Evolutionary conservation across 1,284 basidiomycete species (phyloP).

Genomic region (Termitomyces sp.): DNA sequence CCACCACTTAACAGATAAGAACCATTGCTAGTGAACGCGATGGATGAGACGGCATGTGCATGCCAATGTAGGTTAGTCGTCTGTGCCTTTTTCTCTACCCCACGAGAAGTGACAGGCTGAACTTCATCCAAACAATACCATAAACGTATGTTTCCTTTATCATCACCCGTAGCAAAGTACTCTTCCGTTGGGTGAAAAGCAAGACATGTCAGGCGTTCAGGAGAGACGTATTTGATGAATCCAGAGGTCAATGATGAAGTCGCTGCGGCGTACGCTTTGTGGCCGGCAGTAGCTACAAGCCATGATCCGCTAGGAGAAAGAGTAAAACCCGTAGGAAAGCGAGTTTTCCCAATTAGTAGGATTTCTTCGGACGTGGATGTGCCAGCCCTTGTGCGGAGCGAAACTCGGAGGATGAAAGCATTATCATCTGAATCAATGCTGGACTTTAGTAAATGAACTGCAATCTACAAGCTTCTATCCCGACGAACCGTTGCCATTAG

Average conservation of each 20-base stretch:
- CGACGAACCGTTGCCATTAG: conserved; percentile 40
- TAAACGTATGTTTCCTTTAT: conserved; percentile 77
- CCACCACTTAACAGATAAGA: conserved; percentile 93
- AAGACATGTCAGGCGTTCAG: conserved; percentile 79
- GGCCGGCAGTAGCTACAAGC: conserved; percentile 76
- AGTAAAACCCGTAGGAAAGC: conserved; percentile 56
- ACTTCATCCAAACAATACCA: conserved; percentile 87
- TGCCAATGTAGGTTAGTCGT: conserved; percentile 96
- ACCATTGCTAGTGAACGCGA: conserved; percentile 88
- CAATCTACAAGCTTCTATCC: conserved; percentile 15
- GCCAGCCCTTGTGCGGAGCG: conserved; percentile 45
- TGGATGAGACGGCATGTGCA: conserved; percentile 87
- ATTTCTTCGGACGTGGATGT: conserved; percentile 48
- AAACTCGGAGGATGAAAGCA: conserved; percentile 54
- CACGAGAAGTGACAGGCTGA: conserved; percentile 43
- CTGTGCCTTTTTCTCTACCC: conserved; percentile 69
- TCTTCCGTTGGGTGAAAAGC: conserved; percentile 88
- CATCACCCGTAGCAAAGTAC: conserved; percentile 93
- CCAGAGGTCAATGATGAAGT: conserved; percentile 54
- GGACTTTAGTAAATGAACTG: background rate
- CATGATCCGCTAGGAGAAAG: conserved; percentile 78
- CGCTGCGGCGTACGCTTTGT: conserved; percentile 78
- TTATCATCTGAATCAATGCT: conserved; percentile 36
- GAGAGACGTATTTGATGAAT: conserved; percentile 83
- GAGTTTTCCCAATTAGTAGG: conserved; percentile 64